Percentiles rank a stretch among this genome's conserved stretches.
Conservation (phyloP, 306 rosid genomes). For the Psophocarpus tetragonolobus region DNA sequence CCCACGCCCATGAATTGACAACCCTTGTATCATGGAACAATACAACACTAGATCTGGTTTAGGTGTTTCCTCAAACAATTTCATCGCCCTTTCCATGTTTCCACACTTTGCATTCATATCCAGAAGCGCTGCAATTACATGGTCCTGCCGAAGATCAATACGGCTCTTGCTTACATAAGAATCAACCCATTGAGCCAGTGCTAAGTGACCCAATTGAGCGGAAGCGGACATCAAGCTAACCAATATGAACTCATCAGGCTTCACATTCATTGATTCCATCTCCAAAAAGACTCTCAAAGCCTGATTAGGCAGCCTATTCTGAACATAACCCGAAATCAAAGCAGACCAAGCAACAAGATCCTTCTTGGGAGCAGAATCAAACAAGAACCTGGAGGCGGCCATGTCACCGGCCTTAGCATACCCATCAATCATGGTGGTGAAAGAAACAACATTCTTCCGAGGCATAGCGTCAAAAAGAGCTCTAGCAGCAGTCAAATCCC, state of each 20-base stretch:
- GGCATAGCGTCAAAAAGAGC: conserved; percentile 68
- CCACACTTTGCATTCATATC: conserved; percentile 92
- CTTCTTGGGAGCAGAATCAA: conserved; percentile 49
- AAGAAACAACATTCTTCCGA: conserved; percentile 65
- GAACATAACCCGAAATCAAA: conserved; percentile 72
- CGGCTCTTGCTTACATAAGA: conserved; percentile 46
- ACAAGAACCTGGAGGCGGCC: conserved; percentile 60
- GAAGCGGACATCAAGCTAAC: conserved; percentile 82
- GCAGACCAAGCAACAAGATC: conserved; percentile 77
- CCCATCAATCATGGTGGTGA: conserved; percentile 76
- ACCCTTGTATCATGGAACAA: conserved; percentile 76
- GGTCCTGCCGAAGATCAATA: conserved; percentile 50
- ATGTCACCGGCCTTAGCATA: conserved; percentile 75
- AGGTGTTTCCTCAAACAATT: conserved; percentile 55
- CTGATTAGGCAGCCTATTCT: conserved; percentile 58
- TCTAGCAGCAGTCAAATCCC: conserved; percentile 59
- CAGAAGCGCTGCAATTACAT: conserved; percentile 63
- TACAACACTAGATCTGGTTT: conserved; percentile 55
- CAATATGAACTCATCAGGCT: conserved; percentile 65
- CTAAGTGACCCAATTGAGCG: conserved; percentile 61
- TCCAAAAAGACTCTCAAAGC: conserved; percentile 57
- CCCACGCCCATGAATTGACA: conserved; percentile 72
- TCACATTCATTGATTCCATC: conserved; percentile 59
- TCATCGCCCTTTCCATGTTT: conserved; percentile 65
- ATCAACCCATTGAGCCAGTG: conserved; percentile 65